These are phyloP conservation scores for Lentinus brumalis DNA, from an alignment of 768 basidiomycete species.

Conservation along the genomic window DNA sequence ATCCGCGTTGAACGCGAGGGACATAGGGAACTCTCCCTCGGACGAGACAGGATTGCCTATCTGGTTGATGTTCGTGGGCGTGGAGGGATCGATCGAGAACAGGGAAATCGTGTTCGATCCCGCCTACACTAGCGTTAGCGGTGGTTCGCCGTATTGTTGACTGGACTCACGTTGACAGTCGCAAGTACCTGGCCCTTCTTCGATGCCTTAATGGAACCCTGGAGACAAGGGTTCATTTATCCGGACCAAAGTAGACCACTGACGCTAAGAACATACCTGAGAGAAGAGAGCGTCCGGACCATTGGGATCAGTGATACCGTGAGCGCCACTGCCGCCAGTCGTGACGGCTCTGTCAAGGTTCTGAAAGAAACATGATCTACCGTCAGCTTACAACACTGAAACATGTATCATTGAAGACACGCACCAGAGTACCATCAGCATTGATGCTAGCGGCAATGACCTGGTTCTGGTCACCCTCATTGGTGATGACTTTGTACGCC, in stretches of 20 bases:
- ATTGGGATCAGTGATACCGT: conserved; percentile 19
- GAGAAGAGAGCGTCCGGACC: conserved; percentile 27
- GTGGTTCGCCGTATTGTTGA: not conserved
- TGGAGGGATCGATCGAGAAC: conserved; percentile 27
- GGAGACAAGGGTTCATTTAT: not conserved
- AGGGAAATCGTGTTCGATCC: conserved; percentile 32
- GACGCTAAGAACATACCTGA: conserved; percentile 4
- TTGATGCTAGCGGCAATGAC: conserved; percentile 45
- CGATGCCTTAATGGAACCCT: conserved; percentile 28
- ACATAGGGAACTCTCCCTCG: conserved; percentile 32
- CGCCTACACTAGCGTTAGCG: conserved; percentile 10
- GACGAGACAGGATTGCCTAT: conserved; percentile 27
- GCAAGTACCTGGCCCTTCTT: conserved; percentile 24
- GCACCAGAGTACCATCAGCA: conserved; percentile 43
- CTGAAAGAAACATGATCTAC: not conserved
- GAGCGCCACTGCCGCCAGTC: conserved; percentile 22
- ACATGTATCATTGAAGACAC: not conserved
- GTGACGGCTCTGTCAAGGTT: conserved; percentile 20
- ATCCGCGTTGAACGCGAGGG: conserved; percentile 23
- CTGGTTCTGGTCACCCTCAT: conserved; percentile 47
- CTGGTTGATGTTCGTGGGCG: conserved; percentile 25
- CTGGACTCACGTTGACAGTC: conserved; percentile 21
- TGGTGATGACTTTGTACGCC: conserved; percentile 45
- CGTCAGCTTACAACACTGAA: not conserved
- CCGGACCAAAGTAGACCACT: not conserved